Evolutionary conservation across 352 stramenopile genomes (phyloP).

Genomic region (Pythium sukuiense): DNA sequence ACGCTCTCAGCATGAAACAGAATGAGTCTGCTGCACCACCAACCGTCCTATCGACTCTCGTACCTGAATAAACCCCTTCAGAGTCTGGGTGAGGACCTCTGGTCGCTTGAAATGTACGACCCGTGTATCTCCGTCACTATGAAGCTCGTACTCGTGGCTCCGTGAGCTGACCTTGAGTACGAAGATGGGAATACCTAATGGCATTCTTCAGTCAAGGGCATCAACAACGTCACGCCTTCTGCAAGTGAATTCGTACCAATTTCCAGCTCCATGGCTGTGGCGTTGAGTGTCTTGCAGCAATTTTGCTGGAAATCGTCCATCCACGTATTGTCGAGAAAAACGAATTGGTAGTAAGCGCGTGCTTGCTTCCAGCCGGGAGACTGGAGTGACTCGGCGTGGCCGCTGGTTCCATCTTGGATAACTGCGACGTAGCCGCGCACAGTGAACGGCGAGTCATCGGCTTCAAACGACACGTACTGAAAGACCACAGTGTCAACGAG

Average conservation of each 20-base stretch:
- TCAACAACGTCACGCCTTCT: neutral
- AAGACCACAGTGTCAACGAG: neutral
- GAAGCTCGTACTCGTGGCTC: slow-evolving; percentile 36
- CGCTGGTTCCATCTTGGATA: slow-evolving; percentile 36
- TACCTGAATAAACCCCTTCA: slow-evolving; percentile 53
- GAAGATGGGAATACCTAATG: slow-evolving; percentile 69
- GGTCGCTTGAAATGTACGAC: slow-evolving; percentile 37
- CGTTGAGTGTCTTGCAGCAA: slow-evolving; percentile 50
- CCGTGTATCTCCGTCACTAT: slow-evolving; percentile 29
- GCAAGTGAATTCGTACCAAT: slow-evolving; percentile 32
- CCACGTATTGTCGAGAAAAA: slow-evolving; percentile 66
- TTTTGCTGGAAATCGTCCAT: slow-evolving; percentile 51
- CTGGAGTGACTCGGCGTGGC: slow-evolving; percentile 31
- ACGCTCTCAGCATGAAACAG: neutral
- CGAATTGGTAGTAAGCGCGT: slow-evolving; percentile 70
- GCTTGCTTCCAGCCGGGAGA: slow-evolving; percentile 49
- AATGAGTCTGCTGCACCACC: neutral
- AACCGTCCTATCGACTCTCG: neutral
- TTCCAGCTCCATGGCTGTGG: slow-evolving; percentile 26
- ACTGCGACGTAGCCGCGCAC: slow-evolving; percentile 59
- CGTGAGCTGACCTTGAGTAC: slow-evolving; percentile 59
- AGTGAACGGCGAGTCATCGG: slow-evolving; percentile 26
- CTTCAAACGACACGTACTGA: slow-evolving; percentile 25
- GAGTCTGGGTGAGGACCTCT: slow-evolving; percentile 36
- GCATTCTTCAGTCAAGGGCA: neutral